phyloP scores from a whole-genome alignment of 2,329 filamentous ascomycete species.

The Diaporthe ilicicola region DNA sequence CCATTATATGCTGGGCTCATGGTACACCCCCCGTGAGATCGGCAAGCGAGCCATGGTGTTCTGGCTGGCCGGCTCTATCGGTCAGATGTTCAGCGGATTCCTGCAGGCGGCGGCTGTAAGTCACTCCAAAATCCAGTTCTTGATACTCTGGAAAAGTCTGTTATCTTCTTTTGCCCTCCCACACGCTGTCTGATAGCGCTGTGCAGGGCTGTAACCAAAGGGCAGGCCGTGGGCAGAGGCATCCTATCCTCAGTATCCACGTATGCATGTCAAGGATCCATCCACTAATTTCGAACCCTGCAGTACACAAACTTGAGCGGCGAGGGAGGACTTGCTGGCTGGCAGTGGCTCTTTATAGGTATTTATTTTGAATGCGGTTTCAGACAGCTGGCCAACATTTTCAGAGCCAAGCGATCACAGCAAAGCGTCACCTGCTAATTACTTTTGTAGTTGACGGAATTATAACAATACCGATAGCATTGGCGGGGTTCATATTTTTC shows the following conservation, averaged over 20 bases:
- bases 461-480: constrained; percentile 60
- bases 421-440: no score
- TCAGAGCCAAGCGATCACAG: no score
- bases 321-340: constrained; percentile 54
- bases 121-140: neutral
- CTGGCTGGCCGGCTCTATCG: constrained; percentile 66
- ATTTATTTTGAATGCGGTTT: no score
- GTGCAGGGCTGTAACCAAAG: neutral
- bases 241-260: neutral
- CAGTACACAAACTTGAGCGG: constrained; percentile 49
- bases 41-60: constrained; percentile 72
- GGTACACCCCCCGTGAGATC: constrained; percentile 69
- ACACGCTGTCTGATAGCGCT: neutral
- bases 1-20: constrained; percentile 57
- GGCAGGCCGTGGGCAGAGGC: neutral
- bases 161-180: no score
- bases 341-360: constrained; percentile 50
- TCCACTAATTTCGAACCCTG: neutral
- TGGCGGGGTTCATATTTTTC: constrained; percentile 59
- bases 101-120: constrained; percentile 55
- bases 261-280: neutral
- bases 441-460: constrained; percentile 58
- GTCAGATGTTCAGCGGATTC: constrained; percentile 67
- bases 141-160: neutral
- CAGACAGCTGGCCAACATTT: no score